Evolutionary conservation across 2,329 filamentous ascomycete genomes (phyloP), one percentile per base, ranked within the genome.

Genomic region (Pestalotiopsis sp.): DNA sequence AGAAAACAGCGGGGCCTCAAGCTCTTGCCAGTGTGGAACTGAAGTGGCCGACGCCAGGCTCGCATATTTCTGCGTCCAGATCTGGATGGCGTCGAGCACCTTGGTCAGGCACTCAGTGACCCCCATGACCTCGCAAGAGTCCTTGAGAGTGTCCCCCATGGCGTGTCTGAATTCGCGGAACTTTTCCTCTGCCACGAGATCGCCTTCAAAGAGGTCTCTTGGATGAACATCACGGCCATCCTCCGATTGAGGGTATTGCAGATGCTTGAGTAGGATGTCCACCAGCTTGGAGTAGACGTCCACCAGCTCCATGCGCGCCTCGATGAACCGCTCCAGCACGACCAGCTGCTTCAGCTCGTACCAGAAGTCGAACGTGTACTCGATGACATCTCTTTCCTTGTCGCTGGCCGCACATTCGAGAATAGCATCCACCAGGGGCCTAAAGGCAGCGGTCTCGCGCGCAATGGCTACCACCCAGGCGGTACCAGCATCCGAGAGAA

Each of bases 301-400:
- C 45, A 93, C 86, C 67, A 94, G 89, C 74, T 92, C 87, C 71
- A 94, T 81, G 65, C 95, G 90, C 56, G 95, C 92, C 75, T 94
- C 88, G 65, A 93, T 92, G 78, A 98, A 99, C 73, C 92, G 92
- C 45, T 98, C 95, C 66, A 99, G 82, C 1, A 95, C 94, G 62
- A 99, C 86, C 78, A 97, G 98, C 79, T 98, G 94, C 84, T 99
- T 99, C 61, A 99, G 87, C 78, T 99, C 96, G 78, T 97, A 98
- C 96, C 96, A 99, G 83, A 99, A 98, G 73, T 90, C 90, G 81
- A 99, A 99, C 0, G 97, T 99, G 76, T 96, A 90, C 67, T 94
- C 93, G 71, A 99, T 94, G 4, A 95, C 94, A 73, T 99, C 96
- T 71, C 92, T 90, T 67, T 98, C 95, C 78, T 90, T 91, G 79